Evolutionary conservation across 305 asterid genomes (phyloP).

Genomic region (Fraxinus xanthoxyloides): DNA sequence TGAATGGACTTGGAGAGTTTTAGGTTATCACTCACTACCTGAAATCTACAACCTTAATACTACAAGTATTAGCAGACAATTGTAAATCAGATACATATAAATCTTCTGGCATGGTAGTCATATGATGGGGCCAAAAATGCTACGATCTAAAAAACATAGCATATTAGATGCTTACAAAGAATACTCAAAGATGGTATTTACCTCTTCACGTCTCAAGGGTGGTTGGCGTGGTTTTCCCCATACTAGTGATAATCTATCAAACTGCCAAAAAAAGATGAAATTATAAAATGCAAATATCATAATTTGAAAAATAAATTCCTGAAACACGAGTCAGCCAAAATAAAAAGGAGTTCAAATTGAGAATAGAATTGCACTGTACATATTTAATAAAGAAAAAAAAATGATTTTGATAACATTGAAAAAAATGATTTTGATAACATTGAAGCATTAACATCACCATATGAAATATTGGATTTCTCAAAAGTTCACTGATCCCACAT

Average conservation of each 20-base stretch:
- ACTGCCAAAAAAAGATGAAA: slow-evolving; percentile 46
- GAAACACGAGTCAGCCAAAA: not conserved
- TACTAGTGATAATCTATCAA: slow-evolving; percentile 71
- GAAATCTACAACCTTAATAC: not conserved
- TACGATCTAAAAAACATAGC: slow-evolving; percentile 3
- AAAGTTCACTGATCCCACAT: slow-evolving; percentile 16
- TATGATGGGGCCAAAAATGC: not conserved
- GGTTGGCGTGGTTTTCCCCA: slow-evolving; percentile 99
- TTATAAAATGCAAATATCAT: not conserved
- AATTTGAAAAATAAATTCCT: not conserved
- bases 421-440: not conserved
- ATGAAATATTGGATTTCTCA: not conserved
- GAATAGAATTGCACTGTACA: not conserved
- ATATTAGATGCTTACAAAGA: slow-evolving; percentile 10
- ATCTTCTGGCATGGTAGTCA: not conserved
- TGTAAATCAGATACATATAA: not conserved
- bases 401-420: not conserved
- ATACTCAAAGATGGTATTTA: slow-evolving; percentile 23
- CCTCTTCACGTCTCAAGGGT: slow-evolving; percentile 82
- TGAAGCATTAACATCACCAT: not conserved
- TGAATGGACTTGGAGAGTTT: not conserved
- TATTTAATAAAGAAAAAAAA: not conserved
- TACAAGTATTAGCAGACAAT: not conserved
- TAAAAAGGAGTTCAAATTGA: not conserved
- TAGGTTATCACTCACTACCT: not conserved